Base-by-base conservation (phyloP, 2,329 filamentous ascomycete genomes). In the Alternaria metachromatica region DNA sequence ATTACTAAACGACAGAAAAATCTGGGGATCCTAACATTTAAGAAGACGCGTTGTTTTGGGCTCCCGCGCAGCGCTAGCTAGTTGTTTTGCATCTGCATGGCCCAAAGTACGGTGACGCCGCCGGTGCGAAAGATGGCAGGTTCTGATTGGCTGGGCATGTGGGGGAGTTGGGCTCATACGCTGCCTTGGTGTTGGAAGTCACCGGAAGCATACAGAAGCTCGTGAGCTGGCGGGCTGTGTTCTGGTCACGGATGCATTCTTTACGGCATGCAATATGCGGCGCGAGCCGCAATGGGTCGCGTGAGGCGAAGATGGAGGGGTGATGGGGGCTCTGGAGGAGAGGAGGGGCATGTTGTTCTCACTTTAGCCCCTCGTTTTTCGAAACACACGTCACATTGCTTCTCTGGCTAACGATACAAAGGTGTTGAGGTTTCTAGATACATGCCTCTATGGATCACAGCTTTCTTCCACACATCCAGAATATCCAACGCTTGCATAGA, bases 91-190 rank as follows among this genome's bases (percentile, higher is more conserved):
- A 72, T 78, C 26, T 58, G 76, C 68, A 71, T 65, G 68, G 63
- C 43, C 55, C 64, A 72, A 73, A 73, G 72, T 73, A 68, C 72
- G 73, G 76, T 77, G 75, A 72, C 74, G 69, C 69, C 72, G 72
- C 62, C 64, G 49, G 37, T 61, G 58, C 44, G 62, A 64, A 63
- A 59, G 72, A 71, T 75, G 71, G 76, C 76, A 73, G 43, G 25
- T 55, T 56, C 64, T 77, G 69, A 79, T 79, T 78, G 77, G 77
- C 48, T 55, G 44, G 9, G 37, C 12, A 37, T 53, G 72, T 75
- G 74, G 76, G 72, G 73, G 55, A 18, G 58, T 56, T 60, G 60
- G 61, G 51, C 62, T 73, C 64, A 78, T 72, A 77, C 66, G 76
- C 59, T 73, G 75, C 72, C 70, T 72, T 61, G 67, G 66, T 54